phyloP scores from a whole-genome alignment of 169 alveolate genomes.

The Eimeria praecox region DNA sequence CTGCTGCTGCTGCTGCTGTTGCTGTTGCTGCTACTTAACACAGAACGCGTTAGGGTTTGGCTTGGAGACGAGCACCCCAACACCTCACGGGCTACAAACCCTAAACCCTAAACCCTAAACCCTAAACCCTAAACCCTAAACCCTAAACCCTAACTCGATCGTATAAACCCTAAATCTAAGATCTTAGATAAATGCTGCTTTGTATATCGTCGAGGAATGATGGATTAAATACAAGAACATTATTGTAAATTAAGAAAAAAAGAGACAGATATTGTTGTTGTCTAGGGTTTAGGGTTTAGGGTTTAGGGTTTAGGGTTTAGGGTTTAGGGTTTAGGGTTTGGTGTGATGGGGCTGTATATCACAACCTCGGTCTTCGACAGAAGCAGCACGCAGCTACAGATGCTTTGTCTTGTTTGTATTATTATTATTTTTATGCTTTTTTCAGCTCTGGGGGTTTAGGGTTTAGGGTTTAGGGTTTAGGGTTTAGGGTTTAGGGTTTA shows the following conservation, averaged over 20 bases:
- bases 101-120: conserved; percentile 5
- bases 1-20: conserved; percentile 38
- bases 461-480: conserved; percentile 17
- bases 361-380: too few species aligned
- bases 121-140: not conserved
- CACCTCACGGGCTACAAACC: not conserved
- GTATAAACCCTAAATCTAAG: not conserved
- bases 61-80: not conserved
- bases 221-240: not conserved
- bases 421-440: not conserved
- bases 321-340: not conserved
- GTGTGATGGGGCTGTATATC: conserved; percentile 14
- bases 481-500: conserved; percentile 12
- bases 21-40: not conserved
- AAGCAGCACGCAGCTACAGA: not conserved
- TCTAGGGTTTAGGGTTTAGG: conserved; percentile 10
- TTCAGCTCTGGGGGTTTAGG: conserved; percentile 21
- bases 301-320: conserved; percentile 38
- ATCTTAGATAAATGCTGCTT: not conserved
- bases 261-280: not conserved
- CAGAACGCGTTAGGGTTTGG: not conserved
- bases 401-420: not conserved
- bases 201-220: not conserved
- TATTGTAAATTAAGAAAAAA: not conserved
- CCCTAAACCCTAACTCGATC: not conserved